A percentile compares a stretch with the other conserved stretches of the same genome.
Conservation (phyloP, 1,139 yeast genomes). For the Scheffersomyces quercinus region DNA sequence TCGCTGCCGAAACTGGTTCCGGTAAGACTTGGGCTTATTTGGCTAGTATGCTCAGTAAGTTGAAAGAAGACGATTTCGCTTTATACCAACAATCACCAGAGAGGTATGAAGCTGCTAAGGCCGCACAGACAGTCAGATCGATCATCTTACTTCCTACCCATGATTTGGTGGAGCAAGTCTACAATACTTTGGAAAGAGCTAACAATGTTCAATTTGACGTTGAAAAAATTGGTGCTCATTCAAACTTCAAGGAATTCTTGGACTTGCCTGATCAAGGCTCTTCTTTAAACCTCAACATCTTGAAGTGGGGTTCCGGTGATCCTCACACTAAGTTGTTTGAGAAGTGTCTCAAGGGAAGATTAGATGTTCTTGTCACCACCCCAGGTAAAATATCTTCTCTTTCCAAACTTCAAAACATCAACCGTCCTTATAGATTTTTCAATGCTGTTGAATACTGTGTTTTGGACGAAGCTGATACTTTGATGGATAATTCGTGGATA, state of each 20-base stretch:
- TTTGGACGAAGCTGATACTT: conserved; percentile 94
- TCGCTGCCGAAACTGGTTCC: conserved; percentile 96
- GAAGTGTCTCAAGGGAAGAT: conserved; percentile 44
- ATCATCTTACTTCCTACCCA: conserved; percentile 84
- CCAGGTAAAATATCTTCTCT: conserved; percentile 66
- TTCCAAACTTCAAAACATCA: conserved; percentile 42
- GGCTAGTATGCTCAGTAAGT: conserved; percentile 68
- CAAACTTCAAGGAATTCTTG: conserved; percentile 24
- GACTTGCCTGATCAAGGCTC: conserved; percentile 23
- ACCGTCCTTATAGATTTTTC: conserved; percentile 50
- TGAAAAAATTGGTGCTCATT: conserved; percentile 16
- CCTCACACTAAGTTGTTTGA: conserved; percentile 52
- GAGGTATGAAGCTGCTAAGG: conserved; percentile 30
- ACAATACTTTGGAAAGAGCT: conserved; percentile 48
- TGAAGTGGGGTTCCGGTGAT: conserved; percentile 60
- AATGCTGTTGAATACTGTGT: conserved; percentile 59
- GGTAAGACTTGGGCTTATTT: conserved; percentile 95
- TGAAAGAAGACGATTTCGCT: conserved; percentile 55
- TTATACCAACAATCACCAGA: conserved; percentile 26
- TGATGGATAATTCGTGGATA: conserved; percentile 82
- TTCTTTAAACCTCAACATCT: conserved; percentile 43
- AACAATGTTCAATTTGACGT: conserved; percentile 27
- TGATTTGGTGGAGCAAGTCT: conserved; percentile 83
- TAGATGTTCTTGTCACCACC: conserved; percentile 82
- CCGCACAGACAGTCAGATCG: conserved; percentile 55